Percentiles rank a stretch among this genome's conserved stretches.
phyloP scores from a whole-genome alignment of 2,329 filamentous ascomycete genomes.

The Xylariaceae sp. region DNA sequence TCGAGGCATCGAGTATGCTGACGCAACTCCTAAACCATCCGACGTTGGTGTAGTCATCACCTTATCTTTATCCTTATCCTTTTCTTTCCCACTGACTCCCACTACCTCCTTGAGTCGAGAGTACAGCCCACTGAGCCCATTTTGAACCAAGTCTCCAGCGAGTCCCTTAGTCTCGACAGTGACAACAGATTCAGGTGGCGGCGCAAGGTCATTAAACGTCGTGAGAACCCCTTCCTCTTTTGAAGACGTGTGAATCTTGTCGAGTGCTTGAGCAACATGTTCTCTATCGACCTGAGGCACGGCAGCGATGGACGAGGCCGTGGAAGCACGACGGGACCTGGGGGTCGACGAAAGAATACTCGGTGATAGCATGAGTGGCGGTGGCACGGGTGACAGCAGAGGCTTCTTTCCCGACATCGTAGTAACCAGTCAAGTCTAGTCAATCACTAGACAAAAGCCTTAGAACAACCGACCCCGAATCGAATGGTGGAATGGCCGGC shows the following conservation, averaged over 20 bases:
- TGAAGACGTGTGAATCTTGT: conserved; percentile 85
- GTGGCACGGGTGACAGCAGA: conserved; percentile 34
- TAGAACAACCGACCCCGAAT: background rate
- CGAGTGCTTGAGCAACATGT: conserved; percentile 69
- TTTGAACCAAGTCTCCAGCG: conserved; percentile 69
- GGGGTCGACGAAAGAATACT: conserved; percentile 28
- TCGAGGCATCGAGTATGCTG: conserved; percentile 40
- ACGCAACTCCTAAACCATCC: conserved; percentile 34
- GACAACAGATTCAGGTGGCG: conserved; percentile 56
- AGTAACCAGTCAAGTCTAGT: background rate
- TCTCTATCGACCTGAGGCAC: conserved; percentile 60
- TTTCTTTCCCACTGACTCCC: conserved; percentile 54
- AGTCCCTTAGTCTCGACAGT: conserved; percentile 63
- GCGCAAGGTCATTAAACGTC: conserved; percentile 88
- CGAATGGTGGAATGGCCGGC: background rate
- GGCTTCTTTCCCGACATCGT: conserved; percentile 32
- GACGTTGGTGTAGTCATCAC: conserved; percentile 6
- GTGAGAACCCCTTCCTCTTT: conserved; percentile 80
- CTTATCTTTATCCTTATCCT: conserved; percentile 31
- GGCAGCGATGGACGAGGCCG: conserved; percentile 43
- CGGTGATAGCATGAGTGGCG: conserved; percentile 29
- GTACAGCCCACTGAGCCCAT: conserved; percentile 84
- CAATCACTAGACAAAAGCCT: background rate
- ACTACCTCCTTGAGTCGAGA: conserved; percentile 78
- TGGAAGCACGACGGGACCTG: conserved; percentile 37